Evolutionary conservation across 495 filamentous ascomycete species (phyloP).

Genomic region (Usnea hakonensis): DNA sequence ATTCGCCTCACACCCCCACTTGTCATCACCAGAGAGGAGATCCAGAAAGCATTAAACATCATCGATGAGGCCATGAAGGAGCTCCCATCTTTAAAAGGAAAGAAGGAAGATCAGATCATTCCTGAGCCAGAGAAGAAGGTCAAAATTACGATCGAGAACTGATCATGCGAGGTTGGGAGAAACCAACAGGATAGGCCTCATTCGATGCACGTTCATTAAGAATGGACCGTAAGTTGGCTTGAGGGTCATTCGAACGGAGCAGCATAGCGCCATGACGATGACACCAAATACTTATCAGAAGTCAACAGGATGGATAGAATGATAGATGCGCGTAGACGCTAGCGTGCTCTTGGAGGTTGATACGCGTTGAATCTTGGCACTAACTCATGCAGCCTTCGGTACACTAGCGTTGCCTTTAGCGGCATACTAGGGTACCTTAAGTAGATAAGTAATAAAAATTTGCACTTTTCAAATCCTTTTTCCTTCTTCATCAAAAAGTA

Average conservation of each 20-base stretch:
- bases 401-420: no score
- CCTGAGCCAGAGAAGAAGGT: slow-evolving; percentile 45
- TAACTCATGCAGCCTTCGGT: no score
- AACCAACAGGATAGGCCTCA: background rate
- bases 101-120: slow-evolving; percentile 39
- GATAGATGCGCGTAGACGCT: no score
- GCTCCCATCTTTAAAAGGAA: slow-evolving; percentile 42
- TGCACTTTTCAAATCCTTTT: slow-evolving; percentile 29
- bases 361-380: background rate
- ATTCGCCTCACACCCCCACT: slow-evolving; percentile 55
- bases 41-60: slow-evolving; percentile 41
- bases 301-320: no score
- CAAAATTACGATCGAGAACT: slow-evolving; percentile 44
- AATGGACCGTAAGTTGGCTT: background rate
- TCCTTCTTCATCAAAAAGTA: slow-evolving; percentile 46
- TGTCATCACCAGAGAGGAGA: slow-evolving; percentile 50
- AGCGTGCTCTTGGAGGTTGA: no score
- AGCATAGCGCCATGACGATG: background rate
- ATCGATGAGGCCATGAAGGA: slow-evolving; percentile 44
- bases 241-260: background rate
- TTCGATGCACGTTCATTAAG: background rate
- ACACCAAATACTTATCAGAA: background rate
- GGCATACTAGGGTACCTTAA: background rate
- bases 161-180: slow-evolving; percentile 8
- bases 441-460: slow-evolving; percentile 16